A percentile compares a stretch with the other conserved stretches of the same genome.
Conservation (phyloP, 1,284 basidiomycete species). For the Entoloma clypeatum region DNA sequence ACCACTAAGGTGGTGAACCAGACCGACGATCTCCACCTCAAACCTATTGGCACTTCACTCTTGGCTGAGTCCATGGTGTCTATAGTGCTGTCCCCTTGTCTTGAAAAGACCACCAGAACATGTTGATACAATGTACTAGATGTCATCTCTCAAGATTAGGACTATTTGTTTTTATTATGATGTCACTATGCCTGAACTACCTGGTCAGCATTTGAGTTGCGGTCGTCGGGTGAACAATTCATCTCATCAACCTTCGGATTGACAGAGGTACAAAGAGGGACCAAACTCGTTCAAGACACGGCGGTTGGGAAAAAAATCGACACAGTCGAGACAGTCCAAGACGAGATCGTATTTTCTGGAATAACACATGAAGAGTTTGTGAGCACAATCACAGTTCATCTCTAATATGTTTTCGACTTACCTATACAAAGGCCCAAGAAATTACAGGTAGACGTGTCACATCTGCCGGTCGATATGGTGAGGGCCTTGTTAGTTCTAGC, state of each 20-base stretch:
- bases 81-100: too few species aligned
- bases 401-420: neutral
- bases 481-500: slow-evolving; percentile 2
- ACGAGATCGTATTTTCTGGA: slow-evolving; percentile 69
- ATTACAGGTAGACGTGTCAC: slow-evolving; percentile 57
- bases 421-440: slow-evolving; percentile 47
- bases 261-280: slow-evolving; percentile 73
- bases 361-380: slow-evolving; percentile 65
- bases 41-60: slow-evolving; percentile 32
- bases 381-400: slow-evolving; percentile 26
- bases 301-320: slow-evolving; percentile 56
- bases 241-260: slow-evolving; percentile 2
- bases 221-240: neutral
- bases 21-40: slow-evolving; percentile 52
- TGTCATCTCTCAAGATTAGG: too few species aligned
- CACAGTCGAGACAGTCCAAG: slow-evolving; percentile 58
- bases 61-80: too few species aligned
- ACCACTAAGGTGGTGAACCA: slow-evolving; percentile 48
- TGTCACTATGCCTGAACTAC: slow-evolving; percentile 57
- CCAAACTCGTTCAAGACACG: slow-evolving; percentile 51
- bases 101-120: too few species aligned
- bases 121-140: too few species aligned
- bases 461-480: slow-evolving; percentile 63
- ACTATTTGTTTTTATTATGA: neutral
- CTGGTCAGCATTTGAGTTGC: slow-evolving; percentile 37